Base-by-base conservation (phyloP, 2,329 filamentous ascomycete species). In the Trichoderma arundinaceum region DNA sequence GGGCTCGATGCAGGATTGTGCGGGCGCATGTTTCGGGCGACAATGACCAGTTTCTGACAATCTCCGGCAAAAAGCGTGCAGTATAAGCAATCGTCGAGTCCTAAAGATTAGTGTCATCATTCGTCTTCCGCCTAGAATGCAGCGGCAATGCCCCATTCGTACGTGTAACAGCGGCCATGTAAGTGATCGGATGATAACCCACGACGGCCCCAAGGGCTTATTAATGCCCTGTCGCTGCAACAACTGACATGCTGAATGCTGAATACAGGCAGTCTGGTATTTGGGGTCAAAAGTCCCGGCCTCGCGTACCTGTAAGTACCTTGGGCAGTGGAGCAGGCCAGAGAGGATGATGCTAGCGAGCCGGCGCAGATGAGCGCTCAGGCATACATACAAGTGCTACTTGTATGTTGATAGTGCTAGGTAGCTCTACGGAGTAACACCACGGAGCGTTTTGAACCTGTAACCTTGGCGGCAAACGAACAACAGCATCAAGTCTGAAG, bases 311-410 rank as follows among this genome's bases (percentile, higher is more conserved):
- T 28, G 22, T 28, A 28, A 3, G 22, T 28, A 28, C 2, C 22
- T 28, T 28, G 28, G 38, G 10, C 17, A 39, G 57, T 60, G 57
- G 57, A 49, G 57, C 57, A 33, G 44, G 43, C 56, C 32, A 39
- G 35, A 59, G 35, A 28, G 22, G 58, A 61, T 22, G 46, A 7
- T 62, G 48, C 59, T 62, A 62, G 48, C 59, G 59, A 44, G 53
- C 53, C 48, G 38, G 59, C 59, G 59, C 59, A 62, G 59, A 53
- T 62, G 59, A 52, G 59, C 59, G 59, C 59, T 53, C 59, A 53
- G 54, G 15, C 59, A 43, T 9, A 43, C 35, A 39, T 5, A 54
- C 17, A 28, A 12, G 54, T 39, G 54, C 39, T 39, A 39, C 33
- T 57, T 57, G 33, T 32, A 28, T 28, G 22, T 28, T 28, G 22